A percentile compares a stretch with the other conserved stretches of the same genome.
These are phyloP conservation scores for Trichocladium antarcticum DNA, from an alignment of 495 filamentous ascomycete species.

Conservation along the genomic window DNA sequence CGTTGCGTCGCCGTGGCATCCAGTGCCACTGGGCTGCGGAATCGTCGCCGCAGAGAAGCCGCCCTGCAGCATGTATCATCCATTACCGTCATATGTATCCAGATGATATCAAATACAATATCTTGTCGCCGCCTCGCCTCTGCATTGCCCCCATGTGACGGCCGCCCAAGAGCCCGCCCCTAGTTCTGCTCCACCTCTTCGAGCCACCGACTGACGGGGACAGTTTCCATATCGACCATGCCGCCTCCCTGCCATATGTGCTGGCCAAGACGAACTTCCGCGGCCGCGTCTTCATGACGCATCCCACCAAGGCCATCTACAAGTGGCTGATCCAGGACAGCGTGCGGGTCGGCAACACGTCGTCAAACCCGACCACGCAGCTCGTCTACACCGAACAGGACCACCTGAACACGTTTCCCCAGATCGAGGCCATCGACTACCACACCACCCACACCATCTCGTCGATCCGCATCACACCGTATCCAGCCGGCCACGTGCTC, in stretches of 20 bases:
- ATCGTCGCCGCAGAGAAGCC: neutral
- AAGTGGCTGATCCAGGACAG: constrained; percentile 98
- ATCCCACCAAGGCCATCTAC: constrained; percentile 98
- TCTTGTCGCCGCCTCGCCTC: constrained; percentile 15
- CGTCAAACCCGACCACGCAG: constrained; percentile 58
- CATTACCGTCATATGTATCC: constrained; percentile 19
- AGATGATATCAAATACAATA: constrained; percentile 30
- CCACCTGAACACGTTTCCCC: constrained; percentile 79
- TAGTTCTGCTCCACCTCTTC: neutral
- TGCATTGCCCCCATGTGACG: constrained; percentile 10
- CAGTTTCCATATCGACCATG: constrained; percentile 97
- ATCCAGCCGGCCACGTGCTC: constrained; percentile 90
- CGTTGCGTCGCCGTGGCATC: constrained; percentile 1
- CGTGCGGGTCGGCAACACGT: constrained; percentile 74
- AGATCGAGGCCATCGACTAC: constrained; percentile 96
- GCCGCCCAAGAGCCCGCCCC: neutral
- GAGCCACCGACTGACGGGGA: constrained; percentile 21
- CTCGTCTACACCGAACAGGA: constrained; percentile 90
- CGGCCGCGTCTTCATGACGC: constrained; percentile 96
- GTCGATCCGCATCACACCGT: constrained; percentile 90
- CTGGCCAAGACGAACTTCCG: constrained; percentile 96
- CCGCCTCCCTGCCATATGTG: constrained; percentile 90
- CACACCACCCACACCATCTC: constrained; percentile 95
- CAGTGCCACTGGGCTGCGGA: neutral
- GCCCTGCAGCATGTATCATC: constrained; percentile 20